Base-by-base conservation (phyloP, 306 rosid genomes). In the Arachis stenosperma region DNA sequence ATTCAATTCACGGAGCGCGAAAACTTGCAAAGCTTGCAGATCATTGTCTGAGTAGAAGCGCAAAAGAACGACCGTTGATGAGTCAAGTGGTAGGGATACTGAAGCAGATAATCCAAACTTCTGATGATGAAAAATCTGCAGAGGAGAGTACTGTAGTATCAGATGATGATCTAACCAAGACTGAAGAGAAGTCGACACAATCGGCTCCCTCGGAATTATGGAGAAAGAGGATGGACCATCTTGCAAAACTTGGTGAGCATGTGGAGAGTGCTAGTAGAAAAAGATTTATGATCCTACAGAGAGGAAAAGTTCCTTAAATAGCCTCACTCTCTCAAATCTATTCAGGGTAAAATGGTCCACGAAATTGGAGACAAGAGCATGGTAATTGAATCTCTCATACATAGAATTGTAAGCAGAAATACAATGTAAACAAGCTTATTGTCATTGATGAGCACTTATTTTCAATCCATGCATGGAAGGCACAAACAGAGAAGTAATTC, bases 221-320 rank as follows among this genome's bases (percentile, higher is more conserved):
- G 93, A 85, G 67, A 73, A 86, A 83, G 80, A 79, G 96, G 65
- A 93, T 93, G 97, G 75, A 79, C 50, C 96, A 90, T 85, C 86
- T 93, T 79, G 91, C 86, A 62, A 90, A 89, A 79, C 90, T 90
- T 61, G 98, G 97, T 50, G 96, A 88, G 79, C 82, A 76, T 6
- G 96, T 80, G 75, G 90, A 87, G 82, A 73, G 84, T 81, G 86
- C 73, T 33, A 70, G 82, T 61, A 86, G 91, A 83, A 83, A 84
- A 83, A 88, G 89, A 77, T 87, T 90, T 66, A 76, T 88, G 97
- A 78, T 87, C 44, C 84, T 80, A 83, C 92, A 87, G 10, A 89
- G 90, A 70, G 83, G 89, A 58, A 82, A 79, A 71, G 91, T 84
- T 65, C 55, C 72, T 40, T 72, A 33, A 52, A 52, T 55, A 39